These are phyloP conservation scores for Phycomyces nitens DNA, from an alignment of 192 early-diverging fungal species.

Conservation along the genomic window DNA sequence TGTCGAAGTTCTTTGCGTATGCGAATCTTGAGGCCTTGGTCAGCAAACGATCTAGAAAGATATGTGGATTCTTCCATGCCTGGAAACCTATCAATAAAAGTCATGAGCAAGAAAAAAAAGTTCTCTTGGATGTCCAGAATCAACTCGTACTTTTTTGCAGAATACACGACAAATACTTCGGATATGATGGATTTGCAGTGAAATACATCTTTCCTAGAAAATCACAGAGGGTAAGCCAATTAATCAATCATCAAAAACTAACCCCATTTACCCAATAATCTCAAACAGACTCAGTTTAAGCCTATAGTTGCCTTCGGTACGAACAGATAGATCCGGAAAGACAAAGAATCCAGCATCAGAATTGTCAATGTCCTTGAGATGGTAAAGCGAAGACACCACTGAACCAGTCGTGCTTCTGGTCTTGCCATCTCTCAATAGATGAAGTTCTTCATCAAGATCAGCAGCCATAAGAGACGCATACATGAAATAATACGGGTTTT, in stretches of 20 bases:
- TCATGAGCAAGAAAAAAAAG: too few species aligned
- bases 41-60: conserved; percentile 88
- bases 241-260: conserved; percentile 3
- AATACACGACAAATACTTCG: conserved; percentile 82
- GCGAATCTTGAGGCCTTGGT: conserved; percentile 93
- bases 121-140: too few species aligned
- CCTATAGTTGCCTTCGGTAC: conserved; percentile 87
- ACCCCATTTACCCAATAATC: conserved; percentile 63
- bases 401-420: conserved; percentile 91
- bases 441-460: conserved; percentile 79
- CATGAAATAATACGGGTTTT: conserved; percentile 97
- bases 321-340: conserved; percentile 92
- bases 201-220: conserved; percentile 67
- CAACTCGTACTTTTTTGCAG: conserved; percentile 77
- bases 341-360: conserved; percentile 95
- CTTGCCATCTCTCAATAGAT: conserved; percentile 86
- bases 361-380: conserved; percentile 83
- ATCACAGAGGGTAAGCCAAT: conserved; percentile 3
- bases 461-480: conserved; percentile 87
- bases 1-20: conserved; percentile 81
- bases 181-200: conserved; percentile 87
- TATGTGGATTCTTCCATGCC: conserved; percentile 95
- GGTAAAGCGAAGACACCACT: conserved; percentile 88
- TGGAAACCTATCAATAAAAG: conserved; percentile 66
- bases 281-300: conserved; percentile 90